These are phyloP conservation scores for Suhomyces atakaporum DNA, from an alignment of 1,139 yeast genomes.

Conservation along the genomic window DNA sequence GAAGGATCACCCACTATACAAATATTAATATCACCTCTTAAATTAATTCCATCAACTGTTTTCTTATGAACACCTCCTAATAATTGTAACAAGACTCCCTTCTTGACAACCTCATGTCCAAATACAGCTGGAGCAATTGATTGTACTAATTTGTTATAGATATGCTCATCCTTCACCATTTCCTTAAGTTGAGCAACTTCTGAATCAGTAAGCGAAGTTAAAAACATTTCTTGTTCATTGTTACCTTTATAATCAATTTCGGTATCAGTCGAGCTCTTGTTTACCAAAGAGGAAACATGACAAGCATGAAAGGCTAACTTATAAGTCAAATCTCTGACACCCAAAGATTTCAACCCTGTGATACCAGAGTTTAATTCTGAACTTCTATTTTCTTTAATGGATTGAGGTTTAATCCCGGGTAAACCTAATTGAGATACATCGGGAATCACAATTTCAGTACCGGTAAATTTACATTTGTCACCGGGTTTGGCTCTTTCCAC, in stretches of 20 bases:
- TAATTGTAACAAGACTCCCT: constrained; percentile 85
- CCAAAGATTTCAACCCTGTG: constrained; percentile 79
- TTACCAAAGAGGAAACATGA: constrained; percentile 67
- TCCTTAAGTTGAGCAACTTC: constrained; percentile 84
- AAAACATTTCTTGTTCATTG: constrained; percentile 76
- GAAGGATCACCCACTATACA: constrained; percentile 99
- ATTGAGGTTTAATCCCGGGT: constrained; percentile 91
- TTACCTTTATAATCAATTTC: constrained; percentile 37
- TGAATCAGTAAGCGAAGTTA: constrained; percentile 76
- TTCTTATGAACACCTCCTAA: constrained; percentile 95
- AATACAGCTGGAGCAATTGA: constrained; percentile 97
- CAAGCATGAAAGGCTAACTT: constrained; percentile 90
- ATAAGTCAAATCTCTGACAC: constrained; percentile 93
- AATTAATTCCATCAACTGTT: constrained; percentile 91
- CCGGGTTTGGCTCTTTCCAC: constrained; percentile 99
- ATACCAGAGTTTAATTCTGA: constrained; percentile 78
- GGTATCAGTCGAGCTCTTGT: constrained; percentile 37
- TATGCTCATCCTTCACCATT: constrained; percentile 89
- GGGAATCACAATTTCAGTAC: constrained; percentile 94
- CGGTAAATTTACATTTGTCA: constrained; percentile 92
- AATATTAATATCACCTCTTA: constrained; percentile 95
- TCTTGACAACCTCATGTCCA: constrained; percentile 94
- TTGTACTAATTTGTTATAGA: constrained; percentile 80
- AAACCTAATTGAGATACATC: constrained; percentile 94
- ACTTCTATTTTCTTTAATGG: constrained; percentile 65